Evolutionary conservation across 305 asterid species (phyloP).

Genomic region (Solanum hybrid): DNA sequence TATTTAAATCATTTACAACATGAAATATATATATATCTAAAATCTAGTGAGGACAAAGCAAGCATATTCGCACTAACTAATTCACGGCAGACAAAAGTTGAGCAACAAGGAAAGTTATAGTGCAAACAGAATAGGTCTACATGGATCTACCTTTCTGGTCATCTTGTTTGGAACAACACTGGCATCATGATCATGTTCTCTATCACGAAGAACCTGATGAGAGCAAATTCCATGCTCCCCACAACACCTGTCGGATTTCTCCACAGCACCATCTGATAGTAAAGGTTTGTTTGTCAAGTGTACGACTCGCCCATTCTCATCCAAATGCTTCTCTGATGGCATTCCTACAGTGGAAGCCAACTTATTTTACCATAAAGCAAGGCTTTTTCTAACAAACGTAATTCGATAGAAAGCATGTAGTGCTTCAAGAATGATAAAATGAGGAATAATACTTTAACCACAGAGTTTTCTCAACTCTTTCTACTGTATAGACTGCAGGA

Average conservation of each 20-base stretch:
- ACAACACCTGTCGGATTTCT: conserved; percentile 54
- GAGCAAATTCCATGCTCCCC: conserved; percentile 87
- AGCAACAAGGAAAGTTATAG: not conserved
- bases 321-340: conserved; percentile 32
- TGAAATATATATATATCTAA: not conserved
- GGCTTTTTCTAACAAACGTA: not conserved
- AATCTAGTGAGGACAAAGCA: not conserved
- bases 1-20: not conserved
- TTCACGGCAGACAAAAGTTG: not conserved
- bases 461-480: not conserved
- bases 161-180: conserved; percentile 40
- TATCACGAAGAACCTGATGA: conserved; percentile 72
- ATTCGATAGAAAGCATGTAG: not conserved
- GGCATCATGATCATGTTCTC: conserved; percentile 42
- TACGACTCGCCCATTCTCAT: conserved; percentile 23
- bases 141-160: conserved; percentile 53
- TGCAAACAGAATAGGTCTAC: not conserved
- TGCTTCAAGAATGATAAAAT: not conserved
- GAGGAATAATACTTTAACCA: not conserved
- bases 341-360: conserved; percentile 22
- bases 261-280: conserved; percentile 24
- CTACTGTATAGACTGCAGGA: not conserved
- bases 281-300: conserved; percentile 21
- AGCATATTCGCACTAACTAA: not conserved
- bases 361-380: not conserved